Percentiles rank a stretch among this genome's conserved stretches.
phyloP scores from a whole-genome alignment of 495 filamentous ascomycete genomes.

The Xylaria curta region DNA sequence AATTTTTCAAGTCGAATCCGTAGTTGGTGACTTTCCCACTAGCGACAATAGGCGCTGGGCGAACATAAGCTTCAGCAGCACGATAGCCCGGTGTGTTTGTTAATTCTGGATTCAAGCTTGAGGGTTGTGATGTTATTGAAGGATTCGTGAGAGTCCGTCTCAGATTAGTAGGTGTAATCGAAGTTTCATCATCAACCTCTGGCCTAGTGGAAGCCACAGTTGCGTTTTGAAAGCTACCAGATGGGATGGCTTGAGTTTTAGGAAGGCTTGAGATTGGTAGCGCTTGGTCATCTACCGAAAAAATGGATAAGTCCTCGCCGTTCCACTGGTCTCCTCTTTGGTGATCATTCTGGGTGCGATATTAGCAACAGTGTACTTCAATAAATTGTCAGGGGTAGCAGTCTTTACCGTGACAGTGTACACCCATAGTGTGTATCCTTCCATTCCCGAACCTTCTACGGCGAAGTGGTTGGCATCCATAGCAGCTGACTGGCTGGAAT shows the following conservation, averaged over 20 bases:
- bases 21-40: constrained; percentile 70
- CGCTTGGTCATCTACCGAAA: constrained; percentile 78
- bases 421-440: constrained; percentile 89
- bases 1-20: constrained; percentile 79
- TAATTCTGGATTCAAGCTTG: constrained; percentile 58
- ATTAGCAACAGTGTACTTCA: constrained; percentile 18
- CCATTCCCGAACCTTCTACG: constrained; percentile 77
- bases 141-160: constrained; percentile 73
- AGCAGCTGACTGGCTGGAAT: constrained; percentile 87
- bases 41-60: constrained; percentile 79
- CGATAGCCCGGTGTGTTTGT: constrained; percentile 73
- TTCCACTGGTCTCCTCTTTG: constrained; percentile 96
- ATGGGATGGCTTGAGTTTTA: constrained; percentile 44
- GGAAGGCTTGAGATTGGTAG: constrained; percentile 62
- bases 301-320: constrained; percentile 93
- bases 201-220: constrained; percentile 38
- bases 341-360: constrained; percentile 71
- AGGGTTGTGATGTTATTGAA: constrained; percentile 68
- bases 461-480: constrained; percentile 98
- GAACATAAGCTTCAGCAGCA: constrained; percentile 89
- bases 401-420: constrained; percentile 72
- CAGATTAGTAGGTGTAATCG: constrained; percentile 72
- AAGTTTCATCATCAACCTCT: constrained; percentile 60
- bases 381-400: not conserved
- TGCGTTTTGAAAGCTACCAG: constrained; percentile 41